These are phyloP conservation scores for Rhizopus delemar DNA, from an alignment of 371 early-diverging fungal genomes.

Conservation along the genomic window DNA sequence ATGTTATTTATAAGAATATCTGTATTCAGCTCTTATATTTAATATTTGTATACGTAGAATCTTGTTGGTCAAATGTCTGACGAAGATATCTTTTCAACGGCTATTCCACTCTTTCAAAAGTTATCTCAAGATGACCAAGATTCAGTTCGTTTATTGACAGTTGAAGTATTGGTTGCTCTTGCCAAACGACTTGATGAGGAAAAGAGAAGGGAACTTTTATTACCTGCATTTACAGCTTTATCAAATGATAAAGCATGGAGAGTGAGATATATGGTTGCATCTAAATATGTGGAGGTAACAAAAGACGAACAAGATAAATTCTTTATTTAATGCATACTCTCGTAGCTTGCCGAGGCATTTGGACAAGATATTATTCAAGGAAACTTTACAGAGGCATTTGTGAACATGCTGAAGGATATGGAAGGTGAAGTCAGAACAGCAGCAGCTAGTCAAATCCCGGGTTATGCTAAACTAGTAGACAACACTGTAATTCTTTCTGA, in stretches of 20 bases:
- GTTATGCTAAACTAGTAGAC: constrained; percentile 83
- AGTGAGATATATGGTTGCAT: constrained; percentile 97
- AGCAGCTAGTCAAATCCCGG: constrained; percentile 85
- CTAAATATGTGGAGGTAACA: constrained; percentile 88
- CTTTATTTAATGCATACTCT: constrained; percentile 1
- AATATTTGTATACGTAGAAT: constrained; percentile 60
- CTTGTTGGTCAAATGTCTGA: constrained; percentile 69
- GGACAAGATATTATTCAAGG: constrained; percentile 75
- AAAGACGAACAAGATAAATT: neutral
- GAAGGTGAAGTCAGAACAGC: constrained; percentile 98
- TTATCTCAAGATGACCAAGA: constrained; percentile 91
- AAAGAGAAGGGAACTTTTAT: constrained; percentile 73
- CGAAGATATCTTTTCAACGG: constrained; percentile 72
- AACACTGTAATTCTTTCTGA: constrained; percentile 75
- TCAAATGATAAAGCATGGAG: constrained; percentile 96
- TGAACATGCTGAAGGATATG: constrained; percentile 85
- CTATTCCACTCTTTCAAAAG: constrained; percentile 78
- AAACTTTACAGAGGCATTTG: constrained; percentile 74
- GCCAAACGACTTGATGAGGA: constrained; percentile 77
- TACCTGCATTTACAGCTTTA: constrained; percentile 74
- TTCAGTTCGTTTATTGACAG: constrained; percentile 94
- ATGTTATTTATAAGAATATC: constrained; percentile 5
- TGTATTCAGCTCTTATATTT: too few relatives aligned
- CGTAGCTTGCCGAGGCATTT: constrained; percentile 78
- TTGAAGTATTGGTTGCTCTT: constrained; percentile 90